Conservation (phyloP, 2,329 filamentous ascomycete species). For the Trichoderma cornu-damae region DNA sequence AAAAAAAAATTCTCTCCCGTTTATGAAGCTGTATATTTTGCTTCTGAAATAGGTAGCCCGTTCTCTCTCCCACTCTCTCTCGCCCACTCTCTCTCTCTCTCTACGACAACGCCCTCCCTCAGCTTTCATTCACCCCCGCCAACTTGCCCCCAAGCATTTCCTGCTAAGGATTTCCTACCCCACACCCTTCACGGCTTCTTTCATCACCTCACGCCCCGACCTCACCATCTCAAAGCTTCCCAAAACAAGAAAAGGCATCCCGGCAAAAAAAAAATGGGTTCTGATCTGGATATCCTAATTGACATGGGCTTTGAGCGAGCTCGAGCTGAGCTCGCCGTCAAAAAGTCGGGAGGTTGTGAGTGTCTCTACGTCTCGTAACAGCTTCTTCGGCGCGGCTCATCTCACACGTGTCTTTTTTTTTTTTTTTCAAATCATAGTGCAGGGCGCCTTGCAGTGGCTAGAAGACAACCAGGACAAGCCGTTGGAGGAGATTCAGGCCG, state of each 20-base stretch:
- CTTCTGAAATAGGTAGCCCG: too few species aligned
- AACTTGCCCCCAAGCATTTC: neutral
- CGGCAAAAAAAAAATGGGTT: slow-evolving; percentile 40
- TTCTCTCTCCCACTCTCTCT: too few species aligned
- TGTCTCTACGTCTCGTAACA: slow-evolving; percentile 19
- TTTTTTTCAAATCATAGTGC: slow-evolving; percentile 56
- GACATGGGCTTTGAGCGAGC: slow-evolving; percentile 80
- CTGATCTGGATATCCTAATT: slow-evolving; percentile 56
- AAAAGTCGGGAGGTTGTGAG: slow-evolving; percentile 75
- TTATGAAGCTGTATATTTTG: too few species aligned
- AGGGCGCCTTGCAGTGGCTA: slow-evolving; percentile 90
- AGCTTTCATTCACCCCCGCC: neutral
- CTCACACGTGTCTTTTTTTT: slow-evolving; percentile 18
- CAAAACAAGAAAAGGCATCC: neutral
- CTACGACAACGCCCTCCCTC: neutral
- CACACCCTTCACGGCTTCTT: slow-evolving; percentile 12
- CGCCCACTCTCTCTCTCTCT: too few species aligned
- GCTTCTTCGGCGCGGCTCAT: neutral
- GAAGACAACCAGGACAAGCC: slow-evolving; percentile 86
- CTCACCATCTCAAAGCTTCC: neutral
- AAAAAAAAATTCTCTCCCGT: too few species aligned
- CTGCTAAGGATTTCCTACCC: neutral
- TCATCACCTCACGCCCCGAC: neutral
- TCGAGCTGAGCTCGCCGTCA: slow-evolving; percentile 75
- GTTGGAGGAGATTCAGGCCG: slow-evolving; percentile 69